Evolutionary conservation across 331 rosid species (phyloP), one percentile per base, ranked within the genome.

Genomic region (Quercus lobata): DNA sequence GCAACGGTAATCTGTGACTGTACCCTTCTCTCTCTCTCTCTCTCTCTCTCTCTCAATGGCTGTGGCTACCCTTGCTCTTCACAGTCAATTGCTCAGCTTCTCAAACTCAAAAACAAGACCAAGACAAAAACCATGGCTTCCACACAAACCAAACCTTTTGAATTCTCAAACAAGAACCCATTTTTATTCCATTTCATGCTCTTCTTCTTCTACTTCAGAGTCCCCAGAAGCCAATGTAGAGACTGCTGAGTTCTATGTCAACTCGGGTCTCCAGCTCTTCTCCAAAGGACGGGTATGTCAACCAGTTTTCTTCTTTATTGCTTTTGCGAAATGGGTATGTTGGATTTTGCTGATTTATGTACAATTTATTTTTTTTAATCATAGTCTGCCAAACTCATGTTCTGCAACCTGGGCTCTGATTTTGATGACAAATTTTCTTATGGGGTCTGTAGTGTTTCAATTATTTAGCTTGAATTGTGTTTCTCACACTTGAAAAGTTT

Each of bases 221-320:
- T 82, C 96, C 71, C 92, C 97, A 41, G 92, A 90, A 81, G 72
- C 92, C 58, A 79, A 81, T 60, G 30, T 84, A 58, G 79, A 90
- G 78, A 93, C 96, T 12, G 92, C 98, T 27, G 98, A 93, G 84
- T 89, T 94, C 71, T 89, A 87, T 61, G 97, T 96, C 84, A 91
- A 93, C 85, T 83, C 84, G 80, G 99, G 99, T 71, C 99, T 96
- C 86, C 83, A 91, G 79, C 96, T 93, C 57, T 96, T 96, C 85
- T 90, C 98, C 86, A 93, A 82, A 89, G 99, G 99, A 76, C 84
- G 92, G 96, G 99, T 95, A 80, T 69, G 57, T 58, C n/a, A 70
- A 17, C 30, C 69, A 49, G 72, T 29, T 62, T 56, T 44, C 68
- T 7, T 44, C 57, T 66, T 68, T 69, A n/a, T 19, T 5, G 60